Conservation (phyloP, 2,329 filamentous ascomycete species). For the Metarhizium rileyi region DNA sequence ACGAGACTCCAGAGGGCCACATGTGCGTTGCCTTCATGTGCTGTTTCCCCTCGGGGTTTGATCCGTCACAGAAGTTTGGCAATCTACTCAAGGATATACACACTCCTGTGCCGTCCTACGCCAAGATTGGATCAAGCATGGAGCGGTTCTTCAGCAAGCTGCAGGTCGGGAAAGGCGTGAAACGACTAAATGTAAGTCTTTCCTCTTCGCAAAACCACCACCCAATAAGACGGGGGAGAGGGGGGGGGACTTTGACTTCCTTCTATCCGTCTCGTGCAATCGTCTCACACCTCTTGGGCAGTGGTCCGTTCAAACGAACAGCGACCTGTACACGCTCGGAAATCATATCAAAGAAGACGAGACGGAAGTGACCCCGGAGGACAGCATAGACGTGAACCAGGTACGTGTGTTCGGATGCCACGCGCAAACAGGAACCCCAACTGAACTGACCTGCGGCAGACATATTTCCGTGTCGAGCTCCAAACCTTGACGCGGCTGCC, state of each 20-base stretch:
- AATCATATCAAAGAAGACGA: conserved; percentile 25
- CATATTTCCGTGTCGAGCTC: conserved; percentile 36
- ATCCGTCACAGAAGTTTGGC: conserved; percentile 40
- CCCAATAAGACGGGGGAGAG: background rate
- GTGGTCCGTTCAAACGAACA: conserved; percentile 40
- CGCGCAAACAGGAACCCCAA: background rate
- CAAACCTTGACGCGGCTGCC: conserved; percentile 43
- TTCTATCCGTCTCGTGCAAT: background rate
- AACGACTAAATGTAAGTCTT: conserved; percentile 36
- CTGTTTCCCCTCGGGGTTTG: conserved; percentile 43
- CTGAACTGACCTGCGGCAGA: conserved; percentile 13
- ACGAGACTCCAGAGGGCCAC: conserved; percentile 31
- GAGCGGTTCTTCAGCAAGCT: conserved; percentile 41
- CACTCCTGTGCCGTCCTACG: conserved; percentile 40
- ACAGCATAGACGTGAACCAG: conserved; percentile 28
- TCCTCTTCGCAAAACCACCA: too few species aligned
- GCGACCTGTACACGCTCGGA: conserved; percentile 28
- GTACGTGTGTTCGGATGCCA: conserved; percentile 14
- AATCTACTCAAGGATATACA: conserved; percentile 40
- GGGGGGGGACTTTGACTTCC: too few species aligned
- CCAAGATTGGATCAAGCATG: conserved; percentile 45
- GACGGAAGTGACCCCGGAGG: conserved; percentile 22
- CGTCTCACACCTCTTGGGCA: conserved; percentile 13
- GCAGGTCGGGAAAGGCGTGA: conserved; percentile 37
- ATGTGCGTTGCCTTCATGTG: conserved; percentile 37